Evolutionary conservation across 768 basidiomycete species (phyloP), one percentile per base, ranked within the genome.

Genomic region (Trichaptum fuscoviolaceum): DNA sequence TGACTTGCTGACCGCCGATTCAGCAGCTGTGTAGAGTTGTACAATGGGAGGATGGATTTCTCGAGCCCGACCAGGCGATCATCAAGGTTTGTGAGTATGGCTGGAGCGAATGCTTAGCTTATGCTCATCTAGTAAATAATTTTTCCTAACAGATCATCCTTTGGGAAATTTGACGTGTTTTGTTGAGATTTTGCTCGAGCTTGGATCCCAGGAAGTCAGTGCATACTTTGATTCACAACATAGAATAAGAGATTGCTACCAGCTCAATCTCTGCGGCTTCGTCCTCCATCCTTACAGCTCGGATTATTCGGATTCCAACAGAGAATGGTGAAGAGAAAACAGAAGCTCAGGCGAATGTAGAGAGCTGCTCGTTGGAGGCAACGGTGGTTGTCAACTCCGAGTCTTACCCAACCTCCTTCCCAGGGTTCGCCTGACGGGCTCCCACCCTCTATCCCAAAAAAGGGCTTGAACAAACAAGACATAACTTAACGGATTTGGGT

Each of bases 111-210:
- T 81, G 64, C 80, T 71, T 63, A 52, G 24, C 65, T 15, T 20
- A 30, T 60, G 26, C 57, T 68, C 52, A 62, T 58, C 60, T 26
- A 66, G 57, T 17, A 17, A 25, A 12, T 42, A 64, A 63, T 9
- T 2, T 24, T 30, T 42, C 57, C 90, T 65, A 78, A 94, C 92
- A 85, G 67, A 86, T 93, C 92, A 95, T 94, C 63, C 91, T 82
- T 71, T 90, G 89, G 0, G 92, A 93, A 67, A 92, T 90, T 72
- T 91, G 91, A 24, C 85, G 85, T 0, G 92, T 94, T 77, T 93
- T 94, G 75, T 90, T 87, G 58, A 95, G 80, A 73, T 94, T 93
- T 76, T 94, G 93, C 77, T 95, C 91, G 10, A 95, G 83, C 92
- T 92, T 59, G n/a, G 30, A 18, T 15, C 15, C n/a, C 20, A 26